Base-by-base conservation (phyloP, 2,329 filamentous ascomycete species). In the Plenodomus lindquistii region DNA sequence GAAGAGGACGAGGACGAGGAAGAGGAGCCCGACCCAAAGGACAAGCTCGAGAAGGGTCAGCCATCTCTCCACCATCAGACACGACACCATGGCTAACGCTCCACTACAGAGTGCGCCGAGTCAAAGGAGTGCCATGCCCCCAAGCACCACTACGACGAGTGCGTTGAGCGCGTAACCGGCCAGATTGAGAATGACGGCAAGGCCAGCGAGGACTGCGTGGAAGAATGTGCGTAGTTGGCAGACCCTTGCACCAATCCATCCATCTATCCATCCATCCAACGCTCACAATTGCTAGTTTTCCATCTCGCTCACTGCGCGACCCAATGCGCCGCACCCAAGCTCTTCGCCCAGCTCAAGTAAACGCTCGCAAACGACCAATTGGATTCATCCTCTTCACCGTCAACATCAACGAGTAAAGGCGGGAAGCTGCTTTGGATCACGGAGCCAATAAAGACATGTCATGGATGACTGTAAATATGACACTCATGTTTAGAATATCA, bases 91-190 rank as follows among this genome's bases (percentile, higher is more conserved):
- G 38, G 53, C 62, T 67, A 52, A 60, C 52, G 29, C 46, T 65
- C 52, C 60, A 27, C 31, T 35, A 63, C 76, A 97, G 94, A 96
- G 72, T 99, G 94, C 84, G 84, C 85, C 77, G 85, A 93, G 75
- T 91, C 91, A 59, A 83, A 87, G 75, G 81, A 89, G 76, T 99
- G 94, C 79, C 82, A 87, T 54, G 86, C 88, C 51, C 84, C 85
- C 72, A 99, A 97, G 86, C 93, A 97, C 83, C 94, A 99, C 84
- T 97, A 88, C 75, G 93, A 97, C 62, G 91, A 97, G 79, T 99
- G 94, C 76, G 91, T 93, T 66, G 92, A 96, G 84, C 91, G 94
- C 68, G 94, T 99, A 65, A 90, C 86, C 67, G 64, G 69, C 48
- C 76, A 82, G 71, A 85, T 91, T 69, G 84, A 87, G 64, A 83